phyloP scores from a whole-genome alignment of 164 flowering plant genomes.

The Platanus orientalis region DNA sequence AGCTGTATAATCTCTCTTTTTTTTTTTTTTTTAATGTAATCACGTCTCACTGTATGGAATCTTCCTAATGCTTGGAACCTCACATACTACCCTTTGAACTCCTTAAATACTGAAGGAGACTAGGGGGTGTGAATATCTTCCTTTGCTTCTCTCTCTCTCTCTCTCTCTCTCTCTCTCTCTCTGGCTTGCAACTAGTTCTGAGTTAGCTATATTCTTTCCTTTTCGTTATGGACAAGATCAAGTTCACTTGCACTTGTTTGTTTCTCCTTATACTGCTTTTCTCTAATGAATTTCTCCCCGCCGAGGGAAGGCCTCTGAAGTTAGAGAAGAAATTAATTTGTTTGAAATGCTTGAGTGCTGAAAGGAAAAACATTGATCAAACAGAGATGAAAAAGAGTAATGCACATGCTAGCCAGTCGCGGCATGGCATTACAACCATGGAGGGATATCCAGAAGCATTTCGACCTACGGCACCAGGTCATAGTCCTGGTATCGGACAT shows the following conservation, averaged over 20 bases:
- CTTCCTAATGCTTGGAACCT: slow-evolving; percentile 8
- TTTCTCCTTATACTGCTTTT: slow-evolving; percentile 19
- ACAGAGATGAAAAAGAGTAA: background rate
- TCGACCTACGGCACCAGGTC: slow-evolving; percentile 33
- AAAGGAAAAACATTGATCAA: slow-evolving; percentile 5
- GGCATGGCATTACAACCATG: background rate
- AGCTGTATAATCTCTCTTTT: too few relatives aligned
- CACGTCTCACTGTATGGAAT: too few relatives aligned
- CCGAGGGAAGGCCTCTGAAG: slow-evolving; percentile 24
- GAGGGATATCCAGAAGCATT: slow-evolving; percentile 12
- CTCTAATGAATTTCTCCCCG: slow-evolving; percentile 6
- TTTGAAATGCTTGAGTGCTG: slow-evolving; percentile 5
- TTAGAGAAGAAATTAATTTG: slow-evolving; percentile 5
- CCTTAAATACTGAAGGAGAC: slow-evolving; percentile 9
- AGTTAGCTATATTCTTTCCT: too few relatives aligned
- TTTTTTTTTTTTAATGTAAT: too few relatives aligned
- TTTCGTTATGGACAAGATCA: background rate
- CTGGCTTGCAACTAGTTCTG: too few relatives aligned
- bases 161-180: slow-evolving; percentile 9
- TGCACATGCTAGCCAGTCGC: background rate
- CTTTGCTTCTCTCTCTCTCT: background rate
- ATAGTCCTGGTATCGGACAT: slow-evolving; percentile 42
- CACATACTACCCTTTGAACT: background rate
- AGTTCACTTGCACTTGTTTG: background rate
- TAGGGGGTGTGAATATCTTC: background rate